A percentile compares a stretch with the other conserved stretches of the same genome.
phyloP scores from a whole-genome alignment of 2,329 filamentous ascomycete genomes.

The Paraphaeosphaeria sporulosa region DNA sequence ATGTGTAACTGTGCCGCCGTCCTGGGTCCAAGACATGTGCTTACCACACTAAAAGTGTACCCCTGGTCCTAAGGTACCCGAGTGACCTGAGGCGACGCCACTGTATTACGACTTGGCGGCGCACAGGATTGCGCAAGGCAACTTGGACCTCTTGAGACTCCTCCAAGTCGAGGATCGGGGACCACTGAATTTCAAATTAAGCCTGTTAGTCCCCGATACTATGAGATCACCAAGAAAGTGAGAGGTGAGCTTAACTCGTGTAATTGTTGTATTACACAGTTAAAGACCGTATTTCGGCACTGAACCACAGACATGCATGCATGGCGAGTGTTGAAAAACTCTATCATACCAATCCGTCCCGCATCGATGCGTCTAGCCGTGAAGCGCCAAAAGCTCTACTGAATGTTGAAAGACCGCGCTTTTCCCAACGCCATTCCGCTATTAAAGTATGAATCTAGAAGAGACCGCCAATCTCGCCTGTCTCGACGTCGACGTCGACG shows the following conservation, averaged over 20 bases:
- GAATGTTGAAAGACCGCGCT: slow-evolving; percentile 16
- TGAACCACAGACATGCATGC: slow-evolving; percentile 1
- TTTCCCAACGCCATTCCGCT: slow-evolving; percentile 14
- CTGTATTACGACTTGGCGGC: not conserved
- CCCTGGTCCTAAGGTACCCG: not conserved
- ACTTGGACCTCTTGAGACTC: too few relatives aligned
- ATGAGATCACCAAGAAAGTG: not conserved
- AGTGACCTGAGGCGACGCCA: not conserved
- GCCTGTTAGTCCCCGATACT: not conserved
- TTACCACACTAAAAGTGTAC: not conserved
- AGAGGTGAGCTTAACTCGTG: not conserved
- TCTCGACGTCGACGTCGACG: slow-evolving; percentile 72
- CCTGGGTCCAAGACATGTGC: not conserved
- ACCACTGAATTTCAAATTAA: not conserved
- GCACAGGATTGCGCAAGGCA: too few relatives aligned
- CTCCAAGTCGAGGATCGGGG: too few relatives aligned
- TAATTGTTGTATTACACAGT: not conserved
- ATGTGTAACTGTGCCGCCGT: not conserved
- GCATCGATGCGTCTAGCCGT: not conserved
- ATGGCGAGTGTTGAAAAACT: slow-evolving; percentile 12
- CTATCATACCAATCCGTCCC: slow-evolving; percentile 1
- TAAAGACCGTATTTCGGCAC: not conserved
- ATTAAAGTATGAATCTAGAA: slow-evolving; percentile 66
- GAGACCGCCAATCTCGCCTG: slow-evolving; percentile 69
- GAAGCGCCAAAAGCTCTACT: slow-evolving; percentile 14